Evolutionary conservation across 1,284 basidiomycete genomes (phyloP), one percentile per base, ranked within the genome.

Genomic region (Cerioporus squamosus): DNA sequence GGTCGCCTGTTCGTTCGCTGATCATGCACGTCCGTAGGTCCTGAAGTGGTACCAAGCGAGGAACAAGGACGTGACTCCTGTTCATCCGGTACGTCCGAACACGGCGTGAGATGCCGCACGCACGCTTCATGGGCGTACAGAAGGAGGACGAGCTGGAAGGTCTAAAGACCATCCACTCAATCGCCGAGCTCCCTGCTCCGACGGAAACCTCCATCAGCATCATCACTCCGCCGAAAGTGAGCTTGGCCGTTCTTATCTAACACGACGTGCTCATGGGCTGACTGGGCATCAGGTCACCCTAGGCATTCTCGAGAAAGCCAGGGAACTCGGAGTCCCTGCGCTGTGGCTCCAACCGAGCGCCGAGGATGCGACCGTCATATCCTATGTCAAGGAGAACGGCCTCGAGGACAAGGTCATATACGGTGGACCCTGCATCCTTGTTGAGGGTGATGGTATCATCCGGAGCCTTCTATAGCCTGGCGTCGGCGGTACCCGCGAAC

Each of bases 271-370:
- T n/a, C 15, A 2, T 15, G 40, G 3, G 26, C 15, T 29, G 33
- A 36, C 33, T 36, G 33, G 12, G 33, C 33, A 10, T 36, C 14
- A 92, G 88, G 77, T 93, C 49, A 91, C 90, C 9, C 79, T 91
- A 44, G 77, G 76, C 23, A 65, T 91, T 50, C 75, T 92, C 63
- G 77, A 88, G 68, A 80, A 86, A 59, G 88, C 88, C 7, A 87
- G 86, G 69, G 77, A 80, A 2, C 77, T 87, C 23, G 74, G 77
- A 31, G 77, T 93, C 10, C 86, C 86, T 17, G 80, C 85, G 1
- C 77, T 94, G 46, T 95, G 93, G 93, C 81, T 95, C 40, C 93
- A 95, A 72, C 93, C 93, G 10, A 92, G 93, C 23, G 90, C 92
- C 9, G 87, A 89, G 64, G 87, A 91, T 67, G 82, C 74, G 42